Base-by-base conservation (phyloP, 2,329 filamentous ascomycete genomes). In the Fusarium guadeloupense region DNA sequence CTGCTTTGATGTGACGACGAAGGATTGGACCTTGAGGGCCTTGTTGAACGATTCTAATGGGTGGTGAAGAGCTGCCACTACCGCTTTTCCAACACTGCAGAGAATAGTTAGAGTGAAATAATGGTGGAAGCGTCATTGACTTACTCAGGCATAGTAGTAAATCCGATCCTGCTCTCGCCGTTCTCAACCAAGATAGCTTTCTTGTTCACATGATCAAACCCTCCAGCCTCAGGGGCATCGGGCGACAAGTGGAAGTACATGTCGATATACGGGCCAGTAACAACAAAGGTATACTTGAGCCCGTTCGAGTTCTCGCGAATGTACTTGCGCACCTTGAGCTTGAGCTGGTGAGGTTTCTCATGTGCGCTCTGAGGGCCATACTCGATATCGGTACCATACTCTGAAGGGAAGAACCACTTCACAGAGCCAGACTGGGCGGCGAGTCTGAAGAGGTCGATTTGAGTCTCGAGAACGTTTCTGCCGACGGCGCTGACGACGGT, bases 141-240 rank as follows among this genome's bases (percentile, higher is more conserved):
- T 76, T 75, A 89, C 87, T 93, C 90, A 19, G 79, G 77, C 85
- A 90, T 90, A 3, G 86, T 89, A 4, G 87, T 91, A 66, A 93
- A 84, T 30, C 86, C 87, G 57, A 92, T 80, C 56, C 77, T 81
- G 17, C 81, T 86, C 31, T 86, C 76, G 0, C 88, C 89, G 59
- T 84, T 83, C 3, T 83, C 89, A 17, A 91, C 69, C 13, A 93
- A 69, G 4, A 84, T 77, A 0, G 89, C 89, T 52, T 78, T 83
- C 68, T 83, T 87, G 3, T 69, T 76, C 55, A 77, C 75, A 2
- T 83, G 76, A 67, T 91, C 82, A 66, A 85, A 92, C 0, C 82
- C 82, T 3, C 89, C 89, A 1, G 64, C 68, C n/a, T 70, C 68
- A 4, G 34, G 6, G 6, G 54, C 50, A 0, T 25, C 20, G 2